phyloP scores from a whole-genome alignment of 1,139 yeast species.

The Pichia sp. region DNA sequence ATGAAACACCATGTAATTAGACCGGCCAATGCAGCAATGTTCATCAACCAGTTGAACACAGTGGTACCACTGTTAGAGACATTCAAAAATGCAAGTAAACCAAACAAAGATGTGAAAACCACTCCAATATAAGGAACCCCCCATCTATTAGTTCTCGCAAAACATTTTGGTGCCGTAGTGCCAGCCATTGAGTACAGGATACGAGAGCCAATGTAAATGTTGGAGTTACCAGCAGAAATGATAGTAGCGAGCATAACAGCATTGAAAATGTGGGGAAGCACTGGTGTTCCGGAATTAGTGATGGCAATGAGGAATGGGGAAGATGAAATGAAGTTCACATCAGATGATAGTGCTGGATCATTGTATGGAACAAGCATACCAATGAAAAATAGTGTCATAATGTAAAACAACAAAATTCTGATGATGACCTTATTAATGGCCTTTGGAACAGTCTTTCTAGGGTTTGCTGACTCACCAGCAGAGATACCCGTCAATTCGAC shows the following conservation, averaged over 20 bases:
- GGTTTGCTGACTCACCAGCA: conserved; percentile 83
- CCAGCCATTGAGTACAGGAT: conserved; percentile 63
- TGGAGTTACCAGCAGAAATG: conserved; percentile 77
- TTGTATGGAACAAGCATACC: conserved; percentile 79
- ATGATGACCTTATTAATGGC: conserved; percentile 79
- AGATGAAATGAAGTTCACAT: conserved; percentile 30
- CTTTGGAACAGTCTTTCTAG: conserved; percentile 72
- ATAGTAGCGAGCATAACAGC: conserved; percentile 66
- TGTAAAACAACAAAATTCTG: conserved; percentile 76
- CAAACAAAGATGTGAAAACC: conserved; percentile 50
- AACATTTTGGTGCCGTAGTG: conserved; percentile 53
- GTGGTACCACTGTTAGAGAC: conserved; percentile 50
- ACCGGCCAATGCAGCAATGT: conserved; percentile 73
- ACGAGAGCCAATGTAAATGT: conserved; percentile 72
- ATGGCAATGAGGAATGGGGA: conserved; percentile 55
- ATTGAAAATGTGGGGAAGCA: conserved; percentile 65
- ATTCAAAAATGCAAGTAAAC: conserved; percentile 64
- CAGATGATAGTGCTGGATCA: conserved; percentile 37
- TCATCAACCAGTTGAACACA: conserved; percentile 80
- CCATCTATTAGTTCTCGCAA: conserved; percentile 42
- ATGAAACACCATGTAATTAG: conserved; percentile 70
- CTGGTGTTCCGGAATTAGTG: conserved; percentile 61
- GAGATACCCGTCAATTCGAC: conserved; percentile 80
- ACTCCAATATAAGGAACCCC: conserved; percentile 73
- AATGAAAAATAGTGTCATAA: conserved; percentile 70